Percentiles rank a stretch among this genome's conserved stretches.
phyloP scores from a whole-genome alignment of 139 green algal species.

The Chlamydomonas sp. region DNA sequence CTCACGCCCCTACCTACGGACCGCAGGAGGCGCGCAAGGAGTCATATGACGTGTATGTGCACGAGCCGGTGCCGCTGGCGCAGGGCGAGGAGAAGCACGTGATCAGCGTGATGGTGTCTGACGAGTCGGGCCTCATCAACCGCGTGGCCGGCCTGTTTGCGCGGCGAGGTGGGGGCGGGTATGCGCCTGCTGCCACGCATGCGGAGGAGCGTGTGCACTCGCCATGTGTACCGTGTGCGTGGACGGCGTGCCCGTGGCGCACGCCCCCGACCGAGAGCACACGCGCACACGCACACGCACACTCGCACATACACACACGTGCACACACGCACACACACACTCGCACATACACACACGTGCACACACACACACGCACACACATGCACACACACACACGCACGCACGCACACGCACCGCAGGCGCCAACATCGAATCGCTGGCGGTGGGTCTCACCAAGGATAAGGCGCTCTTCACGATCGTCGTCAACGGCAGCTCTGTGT shows the following conservation, averaged over 20 bases:
- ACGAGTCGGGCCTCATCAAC: constrained; percentile 97
- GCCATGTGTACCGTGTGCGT: too few relatives aligned
- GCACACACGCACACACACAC: too few relatives aligned
- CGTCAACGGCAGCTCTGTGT: constrained; percentile 55
- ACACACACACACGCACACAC: too few relatives aligned
- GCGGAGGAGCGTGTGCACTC: not conserved
- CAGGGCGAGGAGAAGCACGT: constrained; percentile 84
- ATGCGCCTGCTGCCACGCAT: not conserved
- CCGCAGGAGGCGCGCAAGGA: constrained; percentile 14
- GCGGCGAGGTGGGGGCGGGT: constrained; percentile 44
- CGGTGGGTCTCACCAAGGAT: constrained; percentile 87
- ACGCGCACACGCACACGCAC: too few relatives aligned
- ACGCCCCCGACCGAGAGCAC: too few relatives aligned
- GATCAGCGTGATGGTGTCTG: constrained; percentile 92
- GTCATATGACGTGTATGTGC: constrained; percentile 60
- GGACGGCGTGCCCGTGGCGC: too few relatives aligned
- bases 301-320: too few relatives aligned
- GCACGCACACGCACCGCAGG: too few relatives aligned
- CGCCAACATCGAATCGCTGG: constrained; percentile 94
- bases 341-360: too few relatives aligned
- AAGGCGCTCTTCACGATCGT: constrained; percentile 97
- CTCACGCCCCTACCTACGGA: too few relatives aligned
- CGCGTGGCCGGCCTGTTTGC: constrained; percentile 94
- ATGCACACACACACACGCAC: too few relatives aligned
- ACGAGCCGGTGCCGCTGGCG: constrained; percentile 62